Evolutionary conservation across 2,329 filamentous ascomycete species (phyloP).

Genomic region (Zarea fungicola): DNA sequence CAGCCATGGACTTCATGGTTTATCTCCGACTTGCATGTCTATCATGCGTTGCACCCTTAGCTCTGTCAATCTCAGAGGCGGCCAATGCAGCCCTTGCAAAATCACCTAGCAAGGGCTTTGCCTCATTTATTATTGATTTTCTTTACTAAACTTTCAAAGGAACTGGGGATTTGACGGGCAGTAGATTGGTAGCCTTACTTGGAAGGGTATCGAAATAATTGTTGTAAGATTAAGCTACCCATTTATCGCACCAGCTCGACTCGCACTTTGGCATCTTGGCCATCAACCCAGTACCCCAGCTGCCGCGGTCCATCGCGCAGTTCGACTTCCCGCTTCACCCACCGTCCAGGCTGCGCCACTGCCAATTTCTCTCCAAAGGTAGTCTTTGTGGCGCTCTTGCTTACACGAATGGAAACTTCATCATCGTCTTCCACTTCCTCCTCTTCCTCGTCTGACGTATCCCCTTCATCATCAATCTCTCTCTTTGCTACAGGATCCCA

Average conservation of each 20-base stretch:
- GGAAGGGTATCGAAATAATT: too few species aligned
- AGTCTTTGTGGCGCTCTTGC: constrained; percentile 8
- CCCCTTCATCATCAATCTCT: constrained; percentile 49
- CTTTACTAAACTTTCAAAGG: too few species aligned
- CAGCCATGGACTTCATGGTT: too few species aligned
- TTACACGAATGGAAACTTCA: not conserved
- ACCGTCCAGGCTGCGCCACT: constrained; percentile 45
- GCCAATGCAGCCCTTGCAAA: too few species aligned
- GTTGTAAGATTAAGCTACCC: too few species aligned
- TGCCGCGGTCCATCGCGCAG: constrained; percentile 73
- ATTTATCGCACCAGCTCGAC: constrained; percentile 51
- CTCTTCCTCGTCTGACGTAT: constrained; percentile 49
- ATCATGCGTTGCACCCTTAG: too few species aligned
- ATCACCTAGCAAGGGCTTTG: too few species aligned
- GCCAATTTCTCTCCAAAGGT: constrained; percentile 25
- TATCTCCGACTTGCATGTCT: too few species aligned
- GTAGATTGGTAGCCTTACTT: too few species aligned
- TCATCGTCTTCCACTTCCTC: constrained; percentile 21
- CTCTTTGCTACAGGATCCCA: constrained; percentile 72
- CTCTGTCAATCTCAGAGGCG: too few species aligned
- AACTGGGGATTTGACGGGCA: too few species aligned
- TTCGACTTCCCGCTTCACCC: constrained; percentile 74
- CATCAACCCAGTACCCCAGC: constrained; percentile 79
- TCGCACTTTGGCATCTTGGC: constrained; percentile 62
- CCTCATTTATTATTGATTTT: too few species aligned